phyloP scores from a whole-genome alignment of 2,329 filamentous ascomycete genomes.

The Gremmenia infestans region DNA sequence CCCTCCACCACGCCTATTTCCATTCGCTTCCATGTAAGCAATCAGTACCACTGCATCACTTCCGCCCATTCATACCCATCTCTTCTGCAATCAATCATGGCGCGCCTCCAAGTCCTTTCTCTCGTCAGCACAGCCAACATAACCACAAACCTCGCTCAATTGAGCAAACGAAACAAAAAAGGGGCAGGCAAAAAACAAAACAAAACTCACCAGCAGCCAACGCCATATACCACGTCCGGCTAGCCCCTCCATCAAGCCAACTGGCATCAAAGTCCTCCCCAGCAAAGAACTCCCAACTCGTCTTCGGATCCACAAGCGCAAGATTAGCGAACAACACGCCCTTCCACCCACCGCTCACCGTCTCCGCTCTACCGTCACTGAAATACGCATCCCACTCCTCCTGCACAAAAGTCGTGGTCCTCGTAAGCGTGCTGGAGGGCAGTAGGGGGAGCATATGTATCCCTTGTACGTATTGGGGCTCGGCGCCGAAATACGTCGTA shows the following conservation, averaged over 20 bases:
- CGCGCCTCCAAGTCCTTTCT: neutral
- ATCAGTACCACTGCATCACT: neutral
- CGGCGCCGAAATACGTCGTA: conserved; percentile 78
- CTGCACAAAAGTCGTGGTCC: conserved; percentile 63
- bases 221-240: conserved; percentile 78
- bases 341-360: conserved; percentile 73
- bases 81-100: neutral
- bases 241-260: conserved; percentile 78
- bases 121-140: neutral
- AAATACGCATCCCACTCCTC: conserved; percentile 86
- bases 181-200: neutral
- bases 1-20: too few relatives aligned
- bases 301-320: conserved; percentile 66
- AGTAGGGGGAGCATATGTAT: conserved; percentile 29
- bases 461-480: conserved; percentile 65
- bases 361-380: conserved; percentile 57
- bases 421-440: conserved; percentile 56
- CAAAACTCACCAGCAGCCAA: conserved; percentile 57
- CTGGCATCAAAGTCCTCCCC: conserved; percentile 57
- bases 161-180: neutral
- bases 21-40: too few relatives aligned
- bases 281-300: conserved; percentile 72
- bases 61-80: neutral
- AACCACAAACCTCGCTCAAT: neutral
- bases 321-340: conserved; percentile 80